Percentiles rank a stretch among this genome's conserved stretches.
Conservation (phyloP, 768 basidiomycete species). For the Termitomyces sp. region DNA sequence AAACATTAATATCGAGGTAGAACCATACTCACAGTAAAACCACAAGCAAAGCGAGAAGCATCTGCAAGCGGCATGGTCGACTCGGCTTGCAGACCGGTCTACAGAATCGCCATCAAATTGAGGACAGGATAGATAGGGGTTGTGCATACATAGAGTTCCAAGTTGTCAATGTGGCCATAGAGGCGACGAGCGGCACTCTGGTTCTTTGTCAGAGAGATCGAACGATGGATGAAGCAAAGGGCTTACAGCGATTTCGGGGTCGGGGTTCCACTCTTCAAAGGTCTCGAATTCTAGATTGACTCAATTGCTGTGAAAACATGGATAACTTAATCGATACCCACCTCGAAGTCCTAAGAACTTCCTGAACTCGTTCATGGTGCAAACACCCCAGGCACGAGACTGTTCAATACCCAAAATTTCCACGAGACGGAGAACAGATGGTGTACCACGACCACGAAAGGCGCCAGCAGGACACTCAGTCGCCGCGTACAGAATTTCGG, state of each 20-base stretch:
- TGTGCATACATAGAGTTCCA: conserved; percentile 32
- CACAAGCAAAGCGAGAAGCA: conserved; percentile 25
- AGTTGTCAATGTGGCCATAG: conserved; percentile 33
- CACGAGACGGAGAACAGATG: conserved; percentile 44
- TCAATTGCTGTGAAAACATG: not conserved
- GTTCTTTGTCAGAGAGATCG: not conserved
- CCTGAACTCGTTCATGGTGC: conserved; percentile 57
- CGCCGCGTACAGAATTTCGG: conserved; percentile 43
- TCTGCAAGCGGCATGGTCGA: conserved; percentile 29
- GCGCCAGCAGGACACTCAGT: conserved; percentile 45
- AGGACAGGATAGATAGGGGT: not conserved
- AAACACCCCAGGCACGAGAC: conserved; percentile 53
- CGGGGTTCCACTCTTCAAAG: conserved; percentile 57
- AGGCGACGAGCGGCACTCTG: conserved; percentile 27
- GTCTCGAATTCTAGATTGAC: conserved; percentile 33
- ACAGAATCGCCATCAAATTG: not conserved
- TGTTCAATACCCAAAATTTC: conserved; percentile 59
- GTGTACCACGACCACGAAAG: conserved; percentile 49
- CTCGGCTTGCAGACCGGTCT: conserved; percentile 31
- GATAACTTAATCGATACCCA: conserved; percentile 16
- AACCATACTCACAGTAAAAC: conserved; percentile 22
- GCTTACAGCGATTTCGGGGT: conserved; percentile 42
- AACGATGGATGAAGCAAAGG: not conserved
- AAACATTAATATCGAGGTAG: not conserved
- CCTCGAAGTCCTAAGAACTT: conserved; percentile 47